Base-by-base conservation (phyloP, 2,329 filamentous ascomycete genomes). In the Aspergillus neotritici region DNA sequence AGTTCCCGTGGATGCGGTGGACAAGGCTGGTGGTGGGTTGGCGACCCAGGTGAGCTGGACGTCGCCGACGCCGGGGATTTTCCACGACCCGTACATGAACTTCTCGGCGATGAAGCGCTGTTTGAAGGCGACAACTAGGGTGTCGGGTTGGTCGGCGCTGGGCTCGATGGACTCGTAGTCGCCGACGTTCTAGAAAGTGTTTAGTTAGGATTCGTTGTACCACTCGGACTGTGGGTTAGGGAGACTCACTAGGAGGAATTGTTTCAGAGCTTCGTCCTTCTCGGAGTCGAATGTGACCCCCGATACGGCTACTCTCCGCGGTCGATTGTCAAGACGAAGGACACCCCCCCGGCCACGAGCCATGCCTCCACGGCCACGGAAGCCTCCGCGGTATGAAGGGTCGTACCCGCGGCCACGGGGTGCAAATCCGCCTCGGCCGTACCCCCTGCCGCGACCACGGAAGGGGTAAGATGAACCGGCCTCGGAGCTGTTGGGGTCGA, bases 251-350 rank as follows among this genome's bases (percentile, higher is more conserved):
- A 78, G 65, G n/a, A 82, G 66, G 60, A 76, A 73, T 52, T 78
- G 74, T 40, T 77, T 65, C 43, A 82, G 56, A 4, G 74, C 72
- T 53, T 80, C 77, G 44, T 82, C 78, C 52, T 71, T 71, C 17
- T 70, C 67, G 1, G 69, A 64, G 41, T 70, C 68, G 37, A 69
- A 65, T 52, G 66, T 66, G 25, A 76, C 69, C 6, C 69, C 74
- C 4, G 68, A 66, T 16, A 82, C 67, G 15, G 70, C 70, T 34
- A 82, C 66, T 38, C 73, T 70, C 51, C 71, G 73, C 3, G 79
- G 76, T 17, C 79, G 67, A 51, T 81, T 81, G 54, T 82, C 79
- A 4, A 82, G 66, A 49, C 77, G 69, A 53, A 75, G 71, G 12
- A 79, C 76, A 42, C 71, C 72, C 28, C 74, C 72, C 17, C 70